Conservation (phyloP, 345 rosid species). For the Eucalyptus polyanthemos region DNA sequence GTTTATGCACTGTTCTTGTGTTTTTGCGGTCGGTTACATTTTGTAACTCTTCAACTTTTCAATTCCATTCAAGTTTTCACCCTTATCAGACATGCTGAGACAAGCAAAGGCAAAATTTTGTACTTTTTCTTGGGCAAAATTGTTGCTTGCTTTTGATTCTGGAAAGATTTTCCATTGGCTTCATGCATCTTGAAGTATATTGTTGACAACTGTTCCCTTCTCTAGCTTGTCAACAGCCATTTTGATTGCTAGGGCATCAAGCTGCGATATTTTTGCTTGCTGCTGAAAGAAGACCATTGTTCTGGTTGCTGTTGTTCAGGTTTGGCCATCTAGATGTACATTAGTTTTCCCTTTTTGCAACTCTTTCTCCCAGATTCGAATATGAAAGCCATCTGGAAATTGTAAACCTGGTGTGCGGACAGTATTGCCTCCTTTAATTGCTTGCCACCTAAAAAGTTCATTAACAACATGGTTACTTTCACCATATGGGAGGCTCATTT, state of each 20-base stretch:
- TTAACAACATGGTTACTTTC: not conserved
- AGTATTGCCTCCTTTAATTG: conserved; percentile 62
- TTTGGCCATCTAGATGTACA: not conserved
- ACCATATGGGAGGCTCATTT: not conserved
- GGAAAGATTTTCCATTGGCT: not conserved
- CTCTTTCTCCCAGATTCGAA: conserved; percentile 38
- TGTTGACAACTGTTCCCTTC: not conserved
- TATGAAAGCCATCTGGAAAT: conserved; percentile 68
- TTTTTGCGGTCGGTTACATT: not conserved
- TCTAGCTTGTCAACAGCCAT: not conserved
- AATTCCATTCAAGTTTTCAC: not conserved
- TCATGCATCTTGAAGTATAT: not conserved
- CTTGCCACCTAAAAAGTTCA: conserved; percentile 49
- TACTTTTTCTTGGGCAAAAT: not conserved
- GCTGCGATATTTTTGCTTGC: not conserved
- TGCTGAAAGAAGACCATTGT: not conserved
- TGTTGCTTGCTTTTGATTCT: not conserved
- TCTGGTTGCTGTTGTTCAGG: not conserved
- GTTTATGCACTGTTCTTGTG: not conserved
- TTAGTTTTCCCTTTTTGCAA: not conserved
- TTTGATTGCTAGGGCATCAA: not conserved
- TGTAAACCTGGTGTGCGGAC: conserved; percentile 79
- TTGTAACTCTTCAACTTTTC: not conserved
- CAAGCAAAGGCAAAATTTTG: not conserved
- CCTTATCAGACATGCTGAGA: not conserved